Base-by-base conservation (phyloP, 495 filamentous ascomycete genomes). In the Friedmanniomyces simplex region DNA sequence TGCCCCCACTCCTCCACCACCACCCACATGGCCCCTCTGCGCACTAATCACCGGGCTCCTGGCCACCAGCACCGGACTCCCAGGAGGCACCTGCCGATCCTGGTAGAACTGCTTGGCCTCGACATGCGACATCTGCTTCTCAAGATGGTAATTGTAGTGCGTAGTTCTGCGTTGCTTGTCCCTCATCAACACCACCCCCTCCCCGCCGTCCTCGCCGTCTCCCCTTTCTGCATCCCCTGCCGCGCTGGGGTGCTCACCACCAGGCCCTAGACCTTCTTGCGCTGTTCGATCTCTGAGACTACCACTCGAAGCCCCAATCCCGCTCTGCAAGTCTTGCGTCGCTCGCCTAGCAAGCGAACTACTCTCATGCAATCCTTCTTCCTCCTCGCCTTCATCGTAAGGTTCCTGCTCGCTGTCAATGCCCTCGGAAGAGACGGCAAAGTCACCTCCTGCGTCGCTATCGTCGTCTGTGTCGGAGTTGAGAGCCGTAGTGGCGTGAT, bases 31-130 rank as follows among this genome's bases (percentile, higher is more conserved):
- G 16, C 55, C 39, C 16, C 37, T 48, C 30, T 45, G 49, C 24
- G 50, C 39, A 30, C 60, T 54, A 5, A 51, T 32, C 21, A 58
- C 26, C 1, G 61, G 57, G 52, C 56, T 63, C 16, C 24, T 45
- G 22, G 41, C 36, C 11, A 18, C 46, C n/a, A 32, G 28, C 28
- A 34, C 52, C 43, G 30, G 26, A 42, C 47, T 20, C n/a, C 30
- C 32, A 16, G 46, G 16, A 37, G 24, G 80, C 21, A 83, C 72
- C 70, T 90, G 87, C 70, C 88, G 89, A 57, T 89, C 79, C 66
- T 95, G 93, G 71, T 95, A 98, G 74, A 96, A 91, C 28, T 96
- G 77, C 68, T 93, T 96, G 36, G 91, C 88, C 65, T 98, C 91
- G 21, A 85, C 79, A 71, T 96, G 88, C 59, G 82, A 89, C 78